Conservation (phyloP, 2,329 filamentous ascomycete genomes). For the Shiraia sp. region DNA sequence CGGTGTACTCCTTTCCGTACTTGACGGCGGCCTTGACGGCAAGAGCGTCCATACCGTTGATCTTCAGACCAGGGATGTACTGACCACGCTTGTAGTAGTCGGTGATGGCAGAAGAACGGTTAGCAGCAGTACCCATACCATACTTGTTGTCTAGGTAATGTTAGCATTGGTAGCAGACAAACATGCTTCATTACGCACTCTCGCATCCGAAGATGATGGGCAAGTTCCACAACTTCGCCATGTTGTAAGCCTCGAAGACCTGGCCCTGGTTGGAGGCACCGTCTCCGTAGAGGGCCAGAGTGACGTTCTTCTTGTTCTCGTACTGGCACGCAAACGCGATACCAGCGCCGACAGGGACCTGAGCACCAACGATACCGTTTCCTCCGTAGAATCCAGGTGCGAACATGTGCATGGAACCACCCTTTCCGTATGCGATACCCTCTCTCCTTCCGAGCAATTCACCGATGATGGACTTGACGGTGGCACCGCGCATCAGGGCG, state of each 20-base stretch:
- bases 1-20: slow-evolving; percentile 88
- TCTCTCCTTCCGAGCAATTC: slow-evolving; percentile 76
- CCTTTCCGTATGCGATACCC: slow-evolving; percentile 98
- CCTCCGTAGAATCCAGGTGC: slow-evolving; percentile 96
- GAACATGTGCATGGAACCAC: slow-evolving; percentile 99
- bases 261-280: slow-evolving; percentile 99
- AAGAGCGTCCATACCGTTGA: slow-evolving; percentile 99
- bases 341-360: slow-evolving; percentile 95
- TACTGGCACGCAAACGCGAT: slow-evolving; percentile 98
- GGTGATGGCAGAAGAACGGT: slow-evolving; percentile 90
- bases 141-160: slow-evolving; percentile 92
- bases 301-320: slow-evolving; percentile 80
- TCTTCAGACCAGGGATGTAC: slow-evolving; percentile 98
- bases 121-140: slow-evolving; percentile 97
- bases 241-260: slow-evolving; percentile 99
- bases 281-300: slow-evolving; percentile 92
- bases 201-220: slow-evolving; percentile 96
- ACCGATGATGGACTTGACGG: slow-evolving; percentile 47
- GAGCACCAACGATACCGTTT: slow-evolving; percentile 98
- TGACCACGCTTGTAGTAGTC: slow-evolving; percentile 99
- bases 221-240: slow-evolving; percentile 99
- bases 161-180: slow-evolving; percentile 17
- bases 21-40: slow-evolving; percentile 95
- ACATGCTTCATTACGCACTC: slow-evolving; percentile 66
- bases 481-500: slow-evolving; percentile 91